Conservation (phyloP, 192 early-diverging fungal genomes). For the Spizellomyces punctatus region DNA sequence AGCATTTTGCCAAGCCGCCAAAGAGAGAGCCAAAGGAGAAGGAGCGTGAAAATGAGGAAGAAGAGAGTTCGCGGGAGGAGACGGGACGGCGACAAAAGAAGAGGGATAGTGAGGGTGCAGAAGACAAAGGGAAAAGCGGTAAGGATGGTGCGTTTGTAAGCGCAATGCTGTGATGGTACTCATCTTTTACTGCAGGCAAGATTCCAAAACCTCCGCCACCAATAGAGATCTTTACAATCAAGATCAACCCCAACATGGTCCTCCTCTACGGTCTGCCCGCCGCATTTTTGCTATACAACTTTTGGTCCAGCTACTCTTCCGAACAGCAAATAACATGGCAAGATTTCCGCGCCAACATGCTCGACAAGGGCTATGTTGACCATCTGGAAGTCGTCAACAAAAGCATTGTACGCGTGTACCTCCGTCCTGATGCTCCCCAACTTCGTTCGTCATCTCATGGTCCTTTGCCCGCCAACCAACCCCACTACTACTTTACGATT, state of each 20-base stretch:
- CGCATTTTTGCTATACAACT: constrained; percentile 33
- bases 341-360: constrained; percentile 84
- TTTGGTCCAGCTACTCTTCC: constrained; percentile 20
- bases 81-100: not conserved
- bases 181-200: not conserved
- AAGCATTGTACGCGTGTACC: constrained; percentile 77
- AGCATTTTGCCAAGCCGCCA: not conserved
- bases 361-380: constrained; percentile 93
- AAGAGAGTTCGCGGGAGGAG: constrained; percentile 14
- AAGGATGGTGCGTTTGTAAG: not conserved
- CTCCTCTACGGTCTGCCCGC: constrained; percentile 38
- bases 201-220: constrained; percentile 2
- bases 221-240: constrained; percentile 26
- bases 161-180: too few relatives aligned
- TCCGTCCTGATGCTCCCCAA: constrained; percentile 67
- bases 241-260: constrained; percentile 39
- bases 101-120: constrained; percentile 5
- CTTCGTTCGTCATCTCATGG: constrained; percentile 10
- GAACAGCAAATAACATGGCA: constrained; percentile 83
- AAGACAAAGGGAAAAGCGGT: constrained; percentile 20
- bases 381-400: constrained; percentile 88
- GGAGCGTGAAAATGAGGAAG: constrained; percentile 26
- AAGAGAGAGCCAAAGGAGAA: constrained; percentile 4
- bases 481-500: constrained; percentile 81
- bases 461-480: constrained; percentile 6